Base-by-base conservation (phyloP, 768 basidiomycete species). In the Russula abietina region DNA sequence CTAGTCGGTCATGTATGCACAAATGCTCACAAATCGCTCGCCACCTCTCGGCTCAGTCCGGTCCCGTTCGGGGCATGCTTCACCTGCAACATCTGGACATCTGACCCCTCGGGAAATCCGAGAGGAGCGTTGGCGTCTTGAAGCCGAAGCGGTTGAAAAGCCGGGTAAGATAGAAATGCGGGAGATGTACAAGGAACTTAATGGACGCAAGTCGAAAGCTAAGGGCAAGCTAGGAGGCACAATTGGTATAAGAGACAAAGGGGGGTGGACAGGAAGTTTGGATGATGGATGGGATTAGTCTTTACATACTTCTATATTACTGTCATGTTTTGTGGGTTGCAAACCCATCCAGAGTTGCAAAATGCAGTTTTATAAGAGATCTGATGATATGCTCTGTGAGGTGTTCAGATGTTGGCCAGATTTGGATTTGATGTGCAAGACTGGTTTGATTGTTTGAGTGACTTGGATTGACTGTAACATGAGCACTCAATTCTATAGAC, bases 141-240 rank as follows among this genome's bases (percentile, higher is more conserved):
- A 83, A 65, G 81, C 81, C 6, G 83, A 86, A 49, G 74, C 74
- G 0, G 68, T 76, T 11, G 76, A 78, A 22, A 78, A 75, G 50
- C 91, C 89, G 32, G 83, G 83, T 53, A 96, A 95, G 74, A 63
- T 83, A 2, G 91, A 93, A 73, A 92, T 93, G 88, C 82, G 93
- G 45, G 89, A 88, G 69, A 86, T 88, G 80, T 97, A 96, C 77
- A 95, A 95, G 75, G 88, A 91, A 60, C 76, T 95, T 11, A 89
- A 88, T 22, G 93, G 93, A 17, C 81, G 93, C 65, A 97, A 95
- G 75, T 78, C 85, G 2, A 83, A 81, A 70, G 75, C 72, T 17
- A 97, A 96, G 76, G 78, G 79, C 43, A 93, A 91, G 73, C 76
- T 91, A 46, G 90, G 88, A 7, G 82, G 68, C 7, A 67, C 82